These are phyloP conservation scores for Pseudocercospora cruenta DNA, from an alignment of 2,329 filamentous ascomycete species.

Conservation along the genomic window DNA sequence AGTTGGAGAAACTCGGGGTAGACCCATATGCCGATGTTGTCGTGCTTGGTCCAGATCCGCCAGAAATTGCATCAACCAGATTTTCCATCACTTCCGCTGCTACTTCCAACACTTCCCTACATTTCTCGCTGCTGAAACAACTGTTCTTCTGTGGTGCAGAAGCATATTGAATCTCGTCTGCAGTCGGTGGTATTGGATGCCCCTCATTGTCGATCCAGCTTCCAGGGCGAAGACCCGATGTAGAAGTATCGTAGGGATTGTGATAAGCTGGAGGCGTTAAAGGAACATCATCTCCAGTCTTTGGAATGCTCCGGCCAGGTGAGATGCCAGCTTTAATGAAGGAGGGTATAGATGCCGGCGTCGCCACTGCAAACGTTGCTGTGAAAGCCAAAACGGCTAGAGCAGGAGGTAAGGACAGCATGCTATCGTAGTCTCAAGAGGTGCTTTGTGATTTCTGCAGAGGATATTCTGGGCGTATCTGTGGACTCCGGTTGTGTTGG, in stretches of 20 bases:
- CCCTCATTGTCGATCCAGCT: neutral
- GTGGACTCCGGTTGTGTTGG: neutral
- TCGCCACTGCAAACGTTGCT: neutral
- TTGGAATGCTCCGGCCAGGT: neutral
- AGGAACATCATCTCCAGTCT: neutral
- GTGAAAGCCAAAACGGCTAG: neutral
- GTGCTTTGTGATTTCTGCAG: neutral
- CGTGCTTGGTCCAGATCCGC: neutral
- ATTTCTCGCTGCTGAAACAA: slow-evolving; percentile 6
- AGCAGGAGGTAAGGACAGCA: neutral
- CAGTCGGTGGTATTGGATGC: neutral
- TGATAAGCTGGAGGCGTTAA: neutral
- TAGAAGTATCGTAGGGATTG: neutral
- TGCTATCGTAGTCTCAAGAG: neutral
- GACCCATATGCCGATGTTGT: neutral
- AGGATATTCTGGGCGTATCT: neutral
- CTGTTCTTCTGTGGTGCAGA: neutral
- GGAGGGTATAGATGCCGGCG: neutral
- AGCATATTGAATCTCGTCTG: slow-evolving; percentile 12
- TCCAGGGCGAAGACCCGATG: neutral
- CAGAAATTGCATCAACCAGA: neutral
- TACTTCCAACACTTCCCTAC: slow-evolving; percentile 2
- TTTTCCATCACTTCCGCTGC: slow-evolving; percentile 8
- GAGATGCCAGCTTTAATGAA: neutral
- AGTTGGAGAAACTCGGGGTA: neutral